Conservation (phyloP, 805 yeast genomes). For the Schwanniomyces sp. region DNA sequence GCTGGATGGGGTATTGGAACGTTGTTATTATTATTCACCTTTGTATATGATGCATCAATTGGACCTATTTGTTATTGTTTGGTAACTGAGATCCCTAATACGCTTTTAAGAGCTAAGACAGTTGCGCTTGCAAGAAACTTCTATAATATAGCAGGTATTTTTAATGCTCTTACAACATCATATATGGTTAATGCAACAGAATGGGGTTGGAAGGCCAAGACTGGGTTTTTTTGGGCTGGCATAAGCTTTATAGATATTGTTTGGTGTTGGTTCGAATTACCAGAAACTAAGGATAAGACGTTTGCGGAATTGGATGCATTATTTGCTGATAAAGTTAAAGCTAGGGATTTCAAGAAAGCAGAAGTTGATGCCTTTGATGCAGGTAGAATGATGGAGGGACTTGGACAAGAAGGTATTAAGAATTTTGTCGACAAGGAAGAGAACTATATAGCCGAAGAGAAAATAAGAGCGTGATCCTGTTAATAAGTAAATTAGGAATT, state of each 20-base stretch:
- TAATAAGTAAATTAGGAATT: too few relatives aligned
- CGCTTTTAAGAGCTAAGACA: slow-evolving; percentile 39
- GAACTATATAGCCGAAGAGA: too few relatives aligned
- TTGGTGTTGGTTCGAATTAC: slow-evolving; percentile 24
- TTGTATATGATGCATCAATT: slow-evolving; percentile 30
- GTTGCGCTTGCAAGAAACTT: slow-evolving; percentile 34
- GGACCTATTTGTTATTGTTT: slow-evolving; percentile 30
- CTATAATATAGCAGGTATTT: slow-evolving; percentile 28
- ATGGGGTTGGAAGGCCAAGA: slow-evolving; percentile 50
- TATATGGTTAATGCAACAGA: slow-evolving; percentile 49
- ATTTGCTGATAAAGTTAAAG: slow-evolving; percentile 22
- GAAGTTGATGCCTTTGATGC: slow-evolving; percentile 34
- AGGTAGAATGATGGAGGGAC: slow-evolving; percentile 26
- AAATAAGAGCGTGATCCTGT: too few relatives aligned
- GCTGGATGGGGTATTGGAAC: slow-evolving; percentile 17
- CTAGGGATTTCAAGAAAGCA: slow-evolving; percentile 20
- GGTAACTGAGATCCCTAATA: slow-evolving; percentile 43
- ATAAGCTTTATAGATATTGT: slow-evolving; percentile 14
- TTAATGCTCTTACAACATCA: slow-evolving; percentile 41
- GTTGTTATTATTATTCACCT: slow-evolving; percentile 17
- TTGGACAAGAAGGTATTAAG: slow-evolving; percentile 26
- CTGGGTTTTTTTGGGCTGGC: slow-evolving; percentile 51
- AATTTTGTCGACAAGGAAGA: slow-evolving; percentile 13
- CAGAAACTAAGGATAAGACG: slow-evolving; percentile 41
- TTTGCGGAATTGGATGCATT: slow-evolving; percentile 35